Evolutionary conservation across 169 alveolate species (phyloP), one percentile per base, ranked within the genome.

Genomic region (Perkinsus chesapeaki): DNA sequence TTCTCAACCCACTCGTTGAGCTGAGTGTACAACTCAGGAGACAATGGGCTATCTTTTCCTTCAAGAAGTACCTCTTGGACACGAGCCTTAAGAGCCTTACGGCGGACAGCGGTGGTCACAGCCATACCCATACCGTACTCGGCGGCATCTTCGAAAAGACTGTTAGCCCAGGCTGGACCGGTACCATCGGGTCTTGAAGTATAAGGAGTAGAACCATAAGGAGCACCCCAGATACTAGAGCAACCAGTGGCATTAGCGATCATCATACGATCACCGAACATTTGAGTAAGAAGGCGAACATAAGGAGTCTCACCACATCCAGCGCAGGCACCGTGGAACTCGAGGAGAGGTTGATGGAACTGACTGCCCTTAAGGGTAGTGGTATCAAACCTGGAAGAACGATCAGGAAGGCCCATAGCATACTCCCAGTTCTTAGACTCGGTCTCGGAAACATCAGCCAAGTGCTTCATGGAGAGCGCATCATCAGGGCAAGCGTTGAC

Each of bases 251-350:
- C 96, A 73, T 96, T 96, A 39, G 97, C 97, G 27, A 96, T 94
- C 31, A 96, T 95, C 94, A 95, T 94, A 91, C 97, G 95, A 91
- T 95, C 94, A 36, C 96, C 95, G 73, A 92, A 94, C 93, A 96
- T 92, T 93, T 96, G 97, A 19, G 97, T 95, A 47, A 96, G 93
- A n/a, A 96, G 94, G 93, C 95, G 95, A 31, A 95, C 95, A 91
- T 96, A 96, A 23, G 97, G 97, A 0, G 97, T 96, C 93, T 96
- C 97, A 27, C 97, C 97, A 48, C 97, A 96, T 27, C 97, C 97
- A 92, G 94, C 96, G 73, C 97, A 96, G 39, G 97, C 97, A n/a
- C 96, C 97, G 39, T 95, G 93, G 94, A 96, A 96, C 93, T 96
- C 97, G 48, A 96, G 93, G 7, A 94, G 93, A 23, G 97, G 97